These are phyloP conservation scores for Cryptococcus sp. DNA, from an alignment of 1,284 basidiomycete genomes.

Conservation along the genomic window DNA sequence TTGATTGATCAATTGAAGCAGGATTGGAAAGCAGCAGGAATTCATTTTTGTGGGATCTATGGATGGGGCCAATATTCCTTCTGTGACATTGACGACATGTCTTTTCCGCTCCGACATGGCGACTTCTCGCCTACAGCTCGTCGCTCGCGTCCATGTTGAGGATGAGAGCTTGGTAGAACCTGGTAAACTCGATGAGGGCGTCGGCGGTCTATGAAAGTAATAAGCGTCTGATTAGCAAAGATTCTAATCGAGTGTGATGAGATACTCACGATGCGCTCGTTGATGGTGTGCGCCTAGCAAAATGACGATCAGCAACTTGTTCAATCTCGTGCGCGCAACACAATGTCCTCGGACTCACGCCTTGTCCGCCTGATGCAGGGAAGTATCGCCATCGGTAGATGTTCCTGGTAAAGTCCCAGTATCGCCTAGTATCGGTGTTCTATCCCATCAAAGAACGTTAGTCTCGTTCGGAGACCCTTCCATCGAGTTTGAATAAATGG, in stretches of 20 bases:
- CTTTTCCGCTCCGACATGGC: too few relatives aligned
- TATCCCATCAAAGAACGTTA: conserved; percentile 3
- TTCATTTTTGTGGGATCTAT: too few relatives aligned
- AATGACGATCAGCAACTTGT: too few relatives aligned
- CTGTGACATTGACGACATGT: too few relatives aligned
- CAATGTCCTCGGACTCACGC: background rate
- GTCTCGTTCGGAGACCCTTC: background rate
- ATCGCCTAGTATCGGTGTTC: conserved; percentile 34
- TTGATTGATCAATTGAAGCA: too few relatives aligned
- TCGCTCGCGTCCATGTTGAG: conserved; percentile 29
- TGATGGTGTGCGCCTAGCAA: conserved; percentile 31
- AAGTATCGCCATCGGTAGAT: conserved; percentile 28
- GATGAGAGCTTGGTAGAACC: conserved; percentile 33
- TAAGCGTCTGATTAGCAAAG: conserved; percentile 1
- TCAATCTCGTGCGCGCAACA: too few relatives aligned
- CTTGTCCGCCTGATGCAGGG: conserved; percentile 7
- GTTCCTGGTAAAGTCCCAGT: conserved; percentile 24
- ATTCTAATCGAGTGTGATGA: background rate
- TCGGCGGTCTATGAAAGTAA: conserved; percentile 20
- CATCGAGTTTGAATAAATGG: background rate
- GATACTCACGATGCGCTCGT: conserved; percentile 29
- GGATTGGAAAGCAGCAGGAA: too few relatives aligned
- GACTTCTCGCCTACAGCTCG: conserved; percentile 8
- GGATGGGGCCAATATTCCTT: too few relatives aligned
- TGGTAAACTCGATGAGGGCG: conserved; percentile 26